Evolutionary conservation across 1,139 yeast species (phyloP).

Genomic region (Komagataea norvegica): DNA sequence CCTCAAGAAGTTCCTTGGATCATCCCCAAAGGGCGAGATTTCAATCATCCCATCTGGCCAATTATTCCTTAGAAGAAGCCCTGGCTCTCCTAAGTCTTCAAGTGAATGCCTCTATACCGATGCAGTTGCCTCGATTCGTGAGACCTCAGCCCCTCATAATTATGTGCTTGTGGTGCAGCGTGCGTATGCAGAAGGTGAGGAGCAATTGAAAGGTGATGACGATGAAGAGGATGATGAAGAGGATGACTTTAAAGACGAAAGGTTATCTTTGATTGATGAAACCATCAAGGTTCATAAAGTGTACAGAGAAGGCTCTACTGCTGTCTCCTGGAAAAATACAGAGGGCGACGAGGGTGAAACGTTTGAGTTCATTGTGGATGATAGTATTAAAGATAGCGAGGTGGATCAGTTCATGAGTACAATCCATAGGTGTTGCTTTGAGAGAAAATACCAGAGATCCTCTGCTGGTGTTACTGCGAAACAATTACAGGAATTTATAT

Average conservation of each 20-base stretch:
- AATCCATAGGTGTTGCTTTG: conserved; percentile 68
- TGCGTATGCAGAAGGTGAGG: conserved; percentile 65
- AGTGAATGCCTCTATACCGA: conserved; percentile 81
- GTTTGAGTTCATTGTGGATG: conserved; percentile 75
- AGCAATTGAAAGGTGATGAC: conserved; percentile 49
- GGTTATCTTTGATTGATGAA: conserved; percentile 60
- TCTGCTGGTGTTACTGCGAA: conserved; percentile 42
- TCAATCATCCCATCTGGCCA: conserved; percentile 77
- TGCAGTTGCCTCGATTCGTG: conserved; percentile 68
- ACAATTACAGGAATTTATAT: conserved; percentile 55
- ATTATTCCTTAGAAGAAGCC: conserved; percentile 66
- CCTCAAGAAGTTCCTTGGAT: conserved; percentile 62
- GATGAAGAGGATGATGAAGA: conserved; percentile 50
- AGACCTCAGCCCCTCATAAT: conserved; percentile 59
- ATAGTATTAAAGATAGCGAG: conserved; percentile 49
- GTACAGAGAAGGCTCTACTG: conserved; percentile 40
- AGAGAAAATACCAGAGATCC: conserved; percentile 60
- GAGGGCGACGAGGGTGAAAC: conserved; percentile 85
- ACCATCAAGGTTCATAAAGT: conserved; percentile 49
- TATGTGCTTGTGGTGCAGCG: conserved; percentile 71
- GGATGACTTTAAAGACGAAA: conserved; percentile 41
- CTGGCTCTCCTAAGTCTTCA: conserved; percentile 80
- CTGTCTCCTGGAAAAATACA: conserved; percentile 75
- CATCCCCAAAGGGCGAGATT: conserved; percentile 60
- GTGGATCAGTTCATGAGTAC: conserved; percentile 62